Evolutionary conservation across 202 grass and related monocot genomes (phyloP), one percentile per base, ranked within the genome.

Genomic region (Schoenoplectus tabernaemontani): DNA sequence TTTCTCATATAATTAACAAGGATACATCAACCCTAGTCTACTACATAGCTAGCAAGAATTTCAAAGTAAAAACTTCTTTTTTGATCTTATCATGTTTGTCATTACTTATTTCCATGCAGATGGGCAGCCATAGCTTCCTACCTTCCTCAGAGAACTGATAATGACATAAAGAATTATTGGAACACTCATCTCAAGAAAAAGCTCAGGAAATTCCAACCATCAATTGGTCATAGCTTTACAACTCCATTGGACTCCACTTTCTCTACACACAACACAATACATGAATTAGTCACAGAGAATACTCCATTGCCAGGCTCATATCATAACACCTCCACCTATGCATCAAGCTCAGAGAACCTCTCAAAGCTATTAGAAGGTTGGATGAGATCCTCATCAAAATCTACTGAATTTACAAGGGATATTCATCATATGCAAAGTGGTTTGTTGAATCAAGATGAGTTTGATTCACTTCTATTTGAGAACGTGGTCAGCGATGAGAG

Each of bases 101-200:
- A 26, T 74, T 74, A 44, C 46, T 74, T 53, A n/a, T 54, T 74
- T 74, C 70, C 26, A 74, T 78, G 60, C 79, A 91, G 93, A 57
- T 97, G 90, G 93, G 90, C 93, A 37, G 90, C 90, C 22, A 97
- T 97, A 64, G 90, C 93, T 4, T 93, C 90, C 24, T 93, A 97
- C 59, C 88, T 97, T 48, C 88, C 93, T 61, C 79, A 93, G 7
- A 84, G 93, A 74, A 97, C 93, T 4, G 93, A 97, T 78, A 97
- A 97, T 69, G 91, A 97, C 90, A 81, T 97, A 87, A 97, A 97
- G 93, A 93, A 97, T 84, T 91, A 91, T 88, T 97, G 91, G 93
- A 93, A 97, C 89, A 97, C 91, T 1, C 89, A 97, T 85, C 91
- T 97, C 76, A 93, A 87, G 82, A 93, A 91, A 76, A 97, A 91